Conservation (phyloP, 495 filamentous ascomycete genomes). For the Penicillium simplicissimum region DNA sequence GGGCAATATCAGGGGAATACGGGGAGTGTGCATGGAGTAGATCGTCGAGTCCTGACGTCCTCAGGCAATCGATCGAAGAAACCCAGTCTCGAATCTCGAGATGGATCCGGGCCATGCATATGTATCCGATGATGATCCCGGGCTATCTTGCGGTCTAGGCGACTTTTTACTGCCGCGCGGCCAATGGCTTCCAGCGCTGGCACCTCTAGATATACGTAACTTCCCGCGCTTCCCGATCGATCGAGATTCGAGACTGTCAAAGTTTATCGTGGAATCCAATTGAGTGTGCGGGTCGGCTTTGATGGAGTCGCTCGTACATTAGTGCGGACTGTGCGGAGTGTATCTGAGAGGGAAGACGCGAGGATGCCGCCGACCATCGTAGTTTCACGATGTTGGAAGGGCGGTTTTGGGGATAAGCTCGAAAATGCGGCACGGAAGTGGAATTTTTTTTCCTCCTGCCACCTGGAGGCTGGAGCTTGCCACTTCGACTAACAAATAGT, state of each 20-base stretch:
- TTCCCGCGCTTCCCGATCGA: conserved; percentile 29
- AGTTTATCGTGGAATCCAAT: conserved; percentile 17
- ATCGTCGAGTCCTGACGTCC: conserved; percentile 17
- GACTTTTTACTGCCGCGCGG: neutral
- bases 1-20: neutral
- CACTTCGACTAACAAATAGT: neutral
- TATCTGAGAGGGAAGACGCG: neutral
- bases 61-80: conserved; percentile 10
- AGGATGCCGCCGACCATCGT: neutral
- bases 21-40: conserved; percentile 11
- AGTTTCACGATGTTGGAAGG: neutral
- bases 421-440: neutral
- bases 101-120: conserved; percentile 11
- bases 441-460: neutral
- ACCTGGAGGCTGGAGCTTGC: neutral
- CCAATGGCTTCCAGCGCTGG: conserved; percentile 5
- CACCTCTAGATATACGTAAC: conserved; percentile 19
- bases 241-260: conserved; percentile 19
- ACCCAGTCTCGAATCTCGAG: conserved; percentile 6
- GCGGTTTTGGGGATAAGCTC: neutral
- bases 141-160: conserved; percentile 3
- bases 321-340: neutral
- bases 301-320: neutral
- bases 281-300: conserved; percentile 3
- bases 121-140: neutral